phyloP scores from a whole-genome alignment of 345 rosid genomes.

The Euphorbia lathyris region DNA sequence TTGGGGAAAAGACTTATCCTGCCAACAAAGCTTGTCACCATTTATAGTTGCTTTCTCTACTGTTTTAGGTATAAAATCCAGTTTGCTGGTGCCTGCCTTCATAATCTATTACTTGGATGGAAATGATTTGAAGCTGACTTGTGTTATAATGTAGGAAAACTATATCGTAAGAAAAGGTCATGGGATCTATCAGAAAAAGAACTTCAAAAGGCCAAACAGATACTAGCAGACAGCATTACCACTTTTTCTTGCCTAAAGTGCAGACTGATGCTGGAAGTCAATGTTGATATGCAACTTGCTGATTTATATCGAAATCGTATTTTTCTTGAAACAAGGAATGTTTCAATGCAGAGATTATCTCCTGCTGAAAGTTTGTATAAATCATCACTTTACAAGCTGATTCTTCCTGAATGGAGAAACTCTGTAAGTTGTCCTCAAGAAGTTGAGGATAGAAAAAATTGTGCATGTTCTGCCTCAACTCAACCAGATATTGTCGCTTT shows the following conservation, averaged over 20 bases:
- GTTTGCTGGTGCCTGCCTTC: background rate
- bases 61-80: constrained; percentile 53
- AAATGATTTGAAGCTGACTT: constrained; percentile 15
- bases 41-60: constrained; percentile 71
- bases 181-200: constrained; percentile 70
- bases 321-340: constrained; percentile 23
- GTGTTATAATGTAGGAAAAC: constrained; percentile 45
- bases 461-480: constrained; percentile 3
- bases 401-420: constrained; percentile 59
- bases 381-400: constrained; percentile 57
- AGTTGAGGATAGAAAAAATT: constrained; percentile 24
- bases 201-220: constrained; percentile 57
- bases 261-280: constrained; percentile 56
- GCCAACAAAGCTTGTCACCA: constrained; percentile 48
- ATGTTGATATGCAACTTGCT: constrained; percentile 64
- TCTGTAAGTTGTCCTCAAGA: constrained; percentile 35
- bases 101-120: constrained; percentile 10
- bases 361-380: constrained; percentile 58
- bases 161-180: constrained; percentile 55
- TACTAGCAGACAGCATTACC: constrained; percentile 31
- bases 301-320: constrained; percentile 49
- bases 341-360: constrained; percentile 39
- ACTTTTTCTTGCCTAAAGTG: constrained; percentile 60
- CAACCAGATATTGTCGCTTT: constrained; percentile 19
- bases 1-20: constrained; percentile 84